These are phyloP conservation scores for Naganishia randhawae DNA, from an alignment of 768 basidiomycete genomes.

Conservation along the genomic window DNA sequence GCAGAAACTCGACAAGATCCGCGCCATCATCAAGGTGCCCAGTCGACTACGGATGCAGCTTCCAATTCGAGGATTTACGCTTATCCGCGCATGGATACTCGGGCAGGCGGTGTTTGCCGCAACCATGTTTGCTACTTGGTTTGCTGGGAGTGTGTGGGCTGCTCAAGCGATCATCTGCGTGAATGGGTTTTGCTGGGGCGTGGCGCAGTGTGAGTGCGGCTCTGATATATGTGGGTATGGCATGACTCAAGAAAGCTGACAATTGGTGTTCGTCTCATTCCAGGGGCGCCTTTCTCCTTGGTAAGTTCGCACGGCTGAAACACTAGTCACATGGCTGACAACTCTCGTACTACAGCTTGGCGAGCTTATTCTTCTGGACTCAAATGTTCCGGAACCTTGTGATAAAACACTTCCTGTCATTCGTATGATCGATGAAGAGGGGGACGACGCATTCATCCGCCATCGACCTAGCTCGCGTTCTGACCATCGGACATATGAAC, in stretches of 20 bases:
- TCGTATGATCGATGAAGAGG: background rate
- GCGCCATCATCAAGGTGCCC: constrained; percentile 17
- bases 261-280: background rate
- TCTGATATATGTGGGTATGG: background rate
- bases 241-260: background rate
- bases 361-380: constrained; percentile 71
- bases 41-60: constrained; percentile 30
- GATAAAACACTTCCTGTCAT: constrained; percentile 14
- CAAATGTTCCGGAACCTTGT: background rate
- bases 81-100: constrained; percentile 64
- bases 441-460: constrained; percentile 39
- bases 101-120: constrained; percentile 69
- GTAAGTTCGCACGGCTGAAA: background rate
- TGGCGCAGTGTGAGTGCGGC: constrained; percentile 63
- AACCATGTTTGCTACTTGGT: constrained; percentile 83
- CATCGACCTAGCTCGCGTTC: constrained; percentile 11
- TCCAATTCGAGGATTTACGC: constrained; percentile 48
- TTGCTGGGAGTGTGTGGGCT: constrained; percentile 65
- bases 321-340: background rate
- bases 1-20: constrained; percentile 24
- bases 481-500: background rate
- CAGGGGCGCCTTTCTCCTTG: constrained; percentile 77
- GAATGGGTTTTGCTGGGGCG: constrained; percentile 87
- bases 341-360: constrained; percentile 60
- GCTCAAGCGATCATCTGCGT: constrained; percentile 72